Conservation (phyloP, 106 monocot species). For the Acorus gramineus region DNA sequence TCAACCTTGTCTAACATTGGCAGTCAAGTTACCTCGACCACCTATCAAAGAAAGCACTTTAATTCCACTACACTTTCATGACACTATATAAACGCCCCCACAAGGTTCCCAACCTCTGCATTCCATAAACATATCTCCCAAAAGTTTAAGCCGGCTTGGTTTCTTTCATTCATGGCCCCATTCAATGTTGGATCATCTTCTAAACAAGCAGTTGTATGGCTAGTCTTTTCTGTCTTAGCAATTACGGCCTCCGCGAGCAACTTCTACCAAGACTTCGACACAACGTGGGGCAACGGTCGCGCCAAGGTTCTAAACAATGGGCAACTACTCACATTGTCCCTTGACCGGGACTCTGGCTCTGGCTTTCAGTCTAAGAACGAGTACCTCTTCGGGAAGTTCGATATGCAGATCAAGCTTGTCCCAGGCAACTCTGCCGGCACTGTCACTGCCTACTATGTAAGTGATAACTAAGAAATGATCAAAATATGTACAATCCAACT, state of each 20-base stretch:
- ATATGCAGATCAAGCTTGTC: conserved; percentile 17
- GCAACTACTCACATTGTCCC: conserved; percentile 12
- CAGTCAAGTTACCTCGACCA: no score
- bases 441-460: conserved; percentile 6
- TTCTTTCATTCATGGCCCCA: no score
- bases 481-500: no score
- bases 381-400: conserved; percentile 7
- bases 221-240: neutral
- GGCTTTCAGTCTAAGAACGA: conserved; percentile 14
- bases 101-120: no score
- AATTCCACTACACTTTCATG: no score
- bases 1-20: no score
- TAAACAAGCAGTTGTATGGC: neutral
- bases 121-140: no score
- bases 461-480: neutral
- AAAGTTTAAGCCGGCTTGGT: no score
- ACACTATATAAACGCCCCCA: no score
- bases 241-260: neutral
- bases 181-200: no score
- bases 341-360: conserved; percentile 10
- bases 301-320: conserved; percentile 9
- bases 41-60: no score
- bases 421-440: conserved; percentile 17
- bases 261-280: conserved; percentile 2
- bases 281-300: conserved; percentile 11